Evolutionary conservation across 169 alveolate species (phyloP), one percentile per base, ranked within the genome.

Genomic region (Plasmodium cynomolgi): DNA sequence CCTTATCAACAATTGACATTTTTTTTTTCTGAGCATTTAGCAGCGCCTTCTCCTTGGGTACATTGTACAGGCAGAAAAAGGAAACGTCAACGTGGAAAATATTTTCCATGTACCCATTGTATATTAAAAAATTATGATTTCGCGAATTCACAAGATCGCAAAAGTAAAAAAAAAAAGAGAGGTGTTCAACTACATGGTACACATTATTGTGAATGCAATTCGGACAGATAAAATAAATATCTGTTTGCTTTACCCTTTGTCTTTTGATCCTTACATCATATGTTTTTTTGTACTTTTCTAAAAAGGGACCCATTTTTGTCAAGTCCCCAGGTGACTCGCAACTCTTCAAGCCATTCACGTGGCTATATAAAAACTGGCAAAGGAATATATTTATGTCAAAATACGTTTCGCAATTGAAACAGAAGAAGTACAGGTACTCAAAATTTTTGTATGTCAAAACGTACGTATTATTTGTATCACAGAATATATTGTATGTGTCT

Each of bases 241-340:
- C 84, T 17, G 93, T 85, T 85, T 85, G 93, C 20, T 85, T 85
- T 33, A 75, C 44, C 62, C 80, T 85, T 85, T 85, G 93, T 84
- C 92, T 84, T 84, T 84, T 84, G 72, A 84, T 84, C 74, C 37
- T 71, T 71, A 84, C 50, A 23, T 84, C 83, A 73, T 71, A 84
- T 31, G 50, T 7, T 84, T 84, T 56, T 84, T 71, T 84, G 50
- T 84, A 84, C 47, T 71, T 73, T 23, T 39, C 54, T 1, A 85
- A 7, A 23, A 74, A 85, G 33, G 34, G 29, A 37, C 37, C 11
- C 54, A 75, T 54, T 47, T 85, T 54, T 5, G 8, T 17, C 17
- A 81, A 13, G 8, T 47, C 33, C 17, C 58, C 20, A 44, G 15
- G 13, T 15, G n/a, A 2, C 1, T 56, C 50, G 20, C 26, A 15